Evolutionary conservation across 495 filamentous ascomycete genomes (phyloP), one percentile per base, ranked within the genome.

Genomic region (Hypoxylon subgilvum): DNA sequence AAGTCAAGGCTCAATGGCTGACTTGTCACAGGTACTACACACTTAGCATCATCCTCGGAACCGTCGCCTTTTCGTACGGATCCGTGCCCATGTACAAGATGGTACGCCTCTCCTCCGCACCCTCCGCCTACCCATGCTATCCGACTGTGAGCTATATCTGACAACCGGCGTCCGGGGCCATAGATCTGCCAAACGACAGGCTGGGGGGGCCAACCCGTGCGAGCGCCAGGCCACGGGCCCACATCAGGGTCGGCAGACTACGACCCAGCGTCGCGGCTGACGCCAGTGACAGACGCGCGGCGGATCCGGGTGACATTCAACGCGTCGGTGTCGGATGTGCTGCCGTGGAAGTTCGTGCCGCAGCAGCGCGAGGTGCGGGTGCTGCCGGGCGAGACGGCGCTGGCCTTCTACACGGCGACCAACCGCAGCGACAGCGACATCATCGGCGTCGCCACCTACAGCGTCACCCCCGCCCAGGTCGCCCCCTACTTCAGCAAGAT

Each of bases 401-500:
- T 99, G 50, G 95, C 95, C 2, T 99, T 99, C 75, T 99, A 96
- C 77, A 97, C 91, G 13, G 95, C 95, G 4, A 96, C 90, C 35
- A 99, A 99, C 73, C 86, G 85, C 57, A 88, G 88, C 65, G 82
- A 86, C 25, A 79, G 88, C 57, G 94, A 97, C 75, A 97, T 99
- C 58, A 96, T 99, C 66, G 95, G 95, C 34, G 90, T 99, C 18
- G 95, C 95, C 31, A 99, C 95, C 7, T 99, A 99, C 71, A 91
- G 88, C 71, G 95, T 99, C 41, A 96, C 91, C 8, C 95, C 95
- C 6, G 93, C 84, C 9, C 95, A 97, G 77, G 90, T 96, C 21
- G 93, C 95, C 21, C 93, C 90, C 3, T 99, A 99, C 69, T 99
- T 99, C 72, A 91, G 88, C 81, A 99, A 99, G 82, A 99, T 99